Percentiles rank a stretch among this genome's conserved stretches.
These are phyloP conservation scores for Verticillium longisporum DNA, from an alignment of 2,329 filamentous ascomycete genomes.

Conservation along the genomic window DNA sequence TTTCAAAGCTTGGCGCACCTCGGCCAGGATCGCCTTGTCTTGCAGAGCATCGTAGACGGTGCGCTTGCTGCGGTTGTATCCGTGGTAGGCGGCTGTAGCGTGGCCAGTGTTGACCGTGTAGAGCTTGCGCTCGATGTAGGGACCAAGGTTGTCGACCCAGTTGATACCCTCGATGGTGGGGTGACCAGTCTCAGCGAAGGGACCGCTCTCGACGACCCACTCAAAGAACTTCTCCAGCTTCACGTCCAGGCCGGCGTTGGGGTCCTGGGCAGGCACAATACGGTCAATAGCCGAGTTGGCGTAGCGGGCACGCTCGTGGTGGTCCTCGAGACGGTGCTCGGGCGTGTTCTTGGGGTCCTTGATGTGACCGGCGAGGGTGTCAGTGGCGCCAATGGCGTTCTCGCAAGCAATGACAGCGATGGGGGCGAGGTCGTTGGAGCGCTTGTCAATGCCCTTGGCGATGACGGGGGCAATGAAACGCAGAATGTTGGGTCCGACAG, in stretches of 20 bases:
- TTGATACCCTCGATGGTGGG: conserved; percentile 82
- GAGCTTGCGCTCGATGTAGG: conserved; percentile 98
- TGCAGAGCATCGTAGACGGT: conserved; percentile 85
- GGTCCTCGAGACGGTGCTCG: conserved; percentile 56
- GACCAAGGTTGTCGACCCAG: conserved; percentile 85
- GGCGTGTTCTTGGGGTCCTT: conserved; percentile 67
- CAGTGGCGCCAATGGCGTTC: conserved; percentile 93
- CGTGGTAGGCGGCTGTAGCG: conserved; percentile 92
- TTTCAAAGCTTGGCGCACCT: conserved; percentile 71
- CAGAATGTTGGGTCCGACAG: conserved; percentile 91
- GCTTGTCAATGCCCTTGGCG: conserved; percentile 82
- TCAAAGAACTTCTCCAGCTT: conserved; percentile 98
- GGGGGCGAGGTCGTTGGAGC: conserved; percentile 57
- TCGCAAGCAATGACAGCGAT: conserved; percentile 94
- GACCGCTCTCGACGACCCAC: conserved; percentile 89
- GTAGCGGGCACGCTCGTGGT: conserved; percentile 73
- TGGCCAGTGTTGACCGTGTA: conserved; percentile 99
- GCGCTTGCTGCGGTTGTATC: conserved; percentile 76
- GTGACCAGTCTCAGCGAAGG: conserved; percentile 65
- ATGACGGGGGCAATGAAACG: conserved; percentile 95
- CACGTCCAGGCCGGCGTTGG: conserved; percentile 76
- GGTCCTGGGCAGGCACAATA: conserved; percentile 87
- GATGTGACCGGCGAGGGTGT: conserved; percentile 78
- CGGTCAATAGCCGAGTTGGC: conserved; percentile 98
- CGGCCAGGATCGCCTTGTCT: conserved; percentile 70